phyloP scores from a whole-genome alignment of 768 basidiomycete species.

The Coprinopsis cinerea region DNA sequence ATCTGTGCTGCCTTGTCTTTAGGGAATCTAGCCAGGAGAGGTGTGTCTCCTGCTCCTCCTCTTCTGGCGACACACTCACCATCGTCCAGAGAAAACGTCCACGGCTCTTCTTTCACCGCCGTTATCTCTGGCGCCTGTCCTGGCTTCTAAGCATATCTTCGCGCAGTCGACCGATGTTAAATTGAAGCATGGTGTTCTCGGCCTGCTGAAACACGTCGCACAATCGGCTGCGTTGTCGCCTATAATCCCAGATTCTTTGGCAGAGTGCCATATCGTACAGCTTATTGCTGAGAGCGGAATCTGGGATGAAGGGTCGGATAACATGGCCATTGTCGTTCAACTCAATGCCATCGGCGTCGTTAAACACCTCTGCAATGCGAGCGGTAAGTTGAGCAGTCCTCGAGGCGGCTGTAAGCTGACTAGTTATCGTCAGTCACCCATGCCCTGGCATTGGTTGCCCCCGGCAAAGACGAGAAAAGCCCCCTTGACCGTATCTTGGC shows the following conservation, averaged over 20 bases:
- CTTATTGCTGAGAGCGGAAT: slow-evolving; percentile 56
- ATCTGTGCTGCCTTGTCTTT: slow-evolving; percentile 81
- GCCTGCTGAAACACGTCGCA: slow-evolving; percentile 82
- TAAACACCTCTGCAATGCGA: slow-evolving; percentile 81
- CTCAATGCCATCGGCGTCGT: slow-evolving; percentile 80
- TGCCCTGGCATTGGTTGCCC: slow-evolving; percentile 45
- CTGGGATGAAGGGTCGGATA: slow-evolving; percentile 69
- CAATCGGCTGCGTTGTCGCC: slow-evolving; percentile 56
- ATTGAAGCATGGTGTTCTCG: slow-evolving; percentile 84
- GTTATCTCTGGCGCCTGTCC: slow-evolving; percentile 54
- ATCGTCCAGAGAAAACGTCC: slow-evolving; percentile 49
- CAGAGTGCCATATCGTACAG: slow-evolving; percentile 57
- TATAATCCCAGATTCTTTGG: slow-evolving; percentile 53
- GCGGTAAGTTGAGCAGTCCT: slow-evolving; percentile 40
- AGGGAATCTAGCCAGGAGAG: slow-evolving; percentile 75
- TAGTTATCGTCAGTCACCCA: slow-evolving; percentile 32
- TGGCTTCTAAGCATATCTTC: slow-evolving; percentile 53
- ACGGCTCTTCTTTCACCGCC: slow-evolving; percentile 59
- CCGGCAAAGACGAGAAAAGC: slow-evolving; percentile 27
- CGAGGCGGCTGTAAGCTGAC: not conserved
- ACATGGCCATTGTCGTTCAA: slow-evolving; percentile 81
- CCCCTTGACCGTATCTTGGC: slow-evolving; percentile 67
- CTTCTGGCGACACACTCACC: slow-evolving; percentile 3
- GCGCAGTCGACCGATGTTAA: slow-evolving; percentile 60
- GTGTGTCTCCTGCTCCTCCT: slow-evolving; percentile 30